Evolutionary conservation across 306 rosid genomes (phyloP).

Genomic region (Medicago ruthenica): DNA sequence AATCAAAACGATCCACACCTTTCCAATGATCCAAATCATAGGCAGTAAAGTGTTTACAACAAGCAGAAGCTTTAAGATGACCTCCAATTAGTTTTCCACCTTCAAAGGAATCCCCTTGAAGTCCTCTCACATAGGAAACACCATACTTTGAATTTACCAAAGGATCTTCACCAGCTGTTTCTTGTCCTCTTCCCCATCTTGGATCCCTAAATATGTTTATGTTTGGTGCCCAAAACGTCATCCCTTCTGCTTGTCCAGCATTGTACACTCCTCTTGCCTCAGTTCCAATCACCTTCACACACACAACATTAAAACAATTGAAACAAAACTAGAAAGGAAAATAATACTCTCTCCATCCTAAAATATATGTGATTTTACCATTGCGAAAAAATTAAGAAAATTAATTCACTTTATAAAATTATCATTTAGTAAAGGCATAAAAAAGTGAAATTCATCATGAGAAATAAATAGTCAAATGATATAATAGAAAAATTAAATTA

Average conservation of each 20-base stretch:
- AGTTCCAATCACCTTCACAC: constrained; percentile 63
- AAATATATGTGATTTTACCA: too few relatives aligned
- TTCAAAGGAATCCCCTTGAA: constrained; percentile 74
- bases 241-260: constrained; percentile 76
- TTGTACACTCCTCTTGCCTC: constrained; percentile 86
- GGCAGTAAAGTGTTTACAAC: constrained; percentile 94
- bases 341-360: too few relatives aligned
- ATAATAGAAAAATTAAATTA: too few relatives aligned
- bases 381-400: too few relatives aligned
- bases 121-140: constrained; percentile 76
- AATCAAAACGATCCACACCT: constrained; percentile 65
- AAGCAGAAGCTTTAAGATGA: constrained; percentile 82
- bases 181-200: constrained; percentile 98
- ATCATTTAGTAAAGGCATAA: too few relatives aligned
- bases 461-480: too few relatives aligned
- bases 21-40: constrained; percentile 90
- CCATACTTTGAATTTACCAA: constrained; percentile 58
- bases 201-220: constrained; percentile 93
- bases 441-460: too few relatives aligned
- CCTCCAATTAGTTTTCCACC: constrained; percentile 54
- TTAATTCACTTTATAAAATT: too few relatives aligned
- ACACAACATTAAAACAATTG: neutral
- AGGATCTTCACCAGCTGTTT: constrained; percentile 96
- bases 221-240: constrained; percentile 99
- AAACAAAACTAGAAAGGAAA: too few relatives aligned